Evolutionary conservation across 2,329 filamentous ascomycete species (phyloP).

Genomic region (Didymella pinodella): DNA sequence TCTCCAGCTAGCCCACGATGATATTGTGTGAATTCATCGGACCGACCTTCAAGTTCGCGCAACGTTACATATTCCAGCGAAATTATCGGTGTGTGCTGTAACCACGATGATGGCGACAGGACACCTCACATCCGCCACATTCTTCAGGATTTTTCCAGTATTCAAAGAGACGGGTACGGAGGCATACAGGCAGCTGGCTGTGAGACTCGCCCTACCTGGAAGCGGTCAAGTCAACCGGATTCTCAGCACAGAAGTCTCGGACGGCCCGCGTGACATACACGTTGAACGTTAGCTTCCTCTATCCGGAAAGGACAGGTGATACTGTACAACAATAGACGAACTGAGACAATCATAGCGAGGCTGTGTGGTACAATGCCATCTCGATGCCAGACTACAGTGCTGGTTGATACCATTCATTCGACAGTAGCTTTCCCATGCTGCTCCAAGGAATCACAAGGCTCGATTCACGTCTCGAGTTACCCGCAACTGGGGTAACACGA

Average conservation of each 20-base stretch:
- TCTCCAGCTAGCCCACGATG: background rate
- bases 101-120: background rate
- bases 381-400: background rate
- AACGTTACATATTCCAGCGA: slow-evolving; percentile 19
- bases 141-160: background rate
- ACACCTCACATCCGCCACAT: background rate
- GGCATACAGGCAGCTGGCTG: background rate
- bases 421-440: background rate
- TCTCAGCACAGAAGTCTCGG: background rate
- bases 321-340: slow-evolving; percentile 9
- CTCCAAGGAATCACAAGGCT: background rate
- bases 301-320: background rate
- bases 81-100: slow-evolving; percentile 20
- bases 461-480: background rate
- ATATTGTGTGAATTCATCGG: background rate
- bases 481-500: background rate
- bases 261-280: slow-evolving; percentile 7
- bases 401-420: background rate
- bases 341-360: slow-evolving; percentile 6
- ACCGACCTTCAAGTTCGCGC: slow-evolving; percentile 11
- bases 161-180: background rate
- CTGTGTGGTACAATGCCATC: slow-evolving; percentile 7
- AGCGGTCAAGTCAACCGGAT: background rate
- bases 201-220: background rate
- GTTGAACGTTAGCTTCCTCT: background rate